Conservation (phyloP, 441 rosid species). For the Isatis lusitanica region DNA sequence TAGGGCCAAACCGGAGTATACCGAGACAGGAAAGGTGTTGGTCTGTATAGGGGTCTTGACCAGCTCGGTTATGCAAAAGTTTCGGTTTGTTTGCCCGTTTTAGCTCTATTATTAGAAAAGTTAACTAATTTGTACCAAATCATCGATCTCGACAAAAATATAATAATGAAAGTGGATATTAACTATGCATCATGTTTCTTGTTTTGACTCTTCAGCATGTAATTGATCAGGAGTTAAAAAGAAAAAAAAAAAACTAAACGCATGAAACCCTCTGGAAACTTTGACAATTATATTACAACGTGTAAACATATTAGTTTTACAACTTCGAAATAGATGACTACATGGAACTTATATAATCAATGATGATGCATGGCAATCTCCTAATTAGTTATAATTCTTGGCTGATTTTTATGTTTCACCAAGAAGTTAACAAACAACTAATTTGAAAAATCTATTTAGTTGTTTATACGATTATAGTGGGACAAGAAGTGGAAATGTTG, state of each 20-base stretch:
- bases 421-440: conserved; percentile 11
- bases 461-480: conserved; percentile 52
- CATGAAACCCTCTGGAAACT: not conserved
- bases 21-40: conserved; percentile 25
- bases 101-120: conserved; percentile 8
- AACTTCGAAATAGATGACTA: not conserved
- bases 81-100: conserved; percentile 19
- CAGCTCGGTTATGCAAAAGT: conserved; percentile 27
- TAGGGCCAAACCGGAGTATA: conserved; percentile 7
- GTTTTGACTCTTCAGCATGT: not conserved
- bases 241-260: not conserved
- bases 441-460: not conserved
- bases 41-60: conserved; percentile 33
- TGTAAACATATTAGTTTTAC: conserved; percentile 19
- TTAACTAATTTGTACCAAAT: conserved; percentile 27
- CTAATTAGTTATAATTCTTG: not conserved
- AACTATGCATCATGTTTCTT: not conserved
- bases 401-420: not conserved
- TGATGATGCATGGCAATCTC: not conserved
- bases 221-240: not conserved
- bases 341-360: not conserved
- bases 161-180: not conserved
- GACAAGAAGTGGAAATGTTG: conserved; percentile 40
- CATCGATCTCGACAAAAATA: conserved; percentile 7
- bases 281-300: conserved; percentile 1